Conservation (phyloP, 495 filamentous ascomycete genomes). For the Cladorrhinum samala region DNA sequence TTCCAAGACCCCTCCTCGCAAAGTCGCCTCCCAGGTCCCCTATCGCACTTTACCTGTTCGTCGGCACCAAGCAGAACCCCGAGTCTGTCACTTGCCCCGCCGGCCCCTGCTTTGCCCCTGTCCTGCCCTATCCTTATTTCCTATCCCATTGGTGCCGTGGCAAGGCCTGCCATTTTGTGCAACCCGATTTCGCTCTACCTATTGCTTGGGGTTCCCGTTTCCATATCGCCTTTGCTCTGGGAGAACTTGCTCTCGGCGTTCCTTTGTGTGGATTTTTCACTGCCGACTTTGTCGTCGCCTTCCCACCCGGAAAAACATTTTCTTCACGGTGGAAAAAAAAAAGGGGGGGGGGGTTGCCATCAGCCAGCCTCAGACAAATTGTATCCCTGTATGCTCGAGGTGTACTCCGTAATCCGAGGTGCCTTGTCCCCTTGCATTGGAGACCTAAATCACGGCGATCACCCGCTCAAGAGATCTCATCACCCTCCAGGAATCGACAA, state of each 20-base stretch:
- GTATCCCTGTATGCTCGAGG: not conserved
- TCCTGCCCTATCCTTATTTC: too few relatives aligned
- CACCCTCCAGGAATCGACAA: too few relatives aligned
- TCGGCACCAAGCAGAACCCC: too few relatives aligned
- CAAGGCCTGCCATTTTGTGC: not conserved
- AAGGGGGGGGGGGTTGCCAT: not conserved
- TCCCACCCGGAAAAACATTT: not conserved
- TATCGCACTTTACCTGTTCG: not conserved
- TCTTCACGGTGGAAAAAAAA: not conserved
- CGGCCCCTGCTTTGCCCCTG: not conserved
- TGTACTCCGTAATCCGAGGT: not conserved
- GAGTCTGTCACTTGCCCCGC: not conserved
- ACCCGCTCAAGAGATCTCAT: not conserved
- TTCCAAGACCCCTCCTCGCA: too few relatives aligned
- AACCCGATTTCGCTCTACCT: not conserved
- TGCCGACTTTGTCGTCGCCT: not conserved
- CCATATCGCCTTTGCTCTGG: not conserved
- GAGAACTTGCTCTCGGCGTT: not conserved
- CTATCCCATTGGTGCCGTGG: not conserved
- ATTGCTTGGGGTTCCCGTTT: too few relatives aligned
- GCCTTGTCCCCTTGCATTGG: slow-evolving; percentile 15
- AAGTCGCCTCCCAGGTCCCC: not conserved
- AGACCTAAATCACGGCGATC: slow-evolving; percentile 16
- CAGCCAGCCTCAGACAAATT: not conserved
- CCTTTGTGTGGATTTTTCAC: not conserved